phyloP scores from a whole-genome alignment of 176 grass and related monocot genomes.

The Lolium perenne region DNA sequence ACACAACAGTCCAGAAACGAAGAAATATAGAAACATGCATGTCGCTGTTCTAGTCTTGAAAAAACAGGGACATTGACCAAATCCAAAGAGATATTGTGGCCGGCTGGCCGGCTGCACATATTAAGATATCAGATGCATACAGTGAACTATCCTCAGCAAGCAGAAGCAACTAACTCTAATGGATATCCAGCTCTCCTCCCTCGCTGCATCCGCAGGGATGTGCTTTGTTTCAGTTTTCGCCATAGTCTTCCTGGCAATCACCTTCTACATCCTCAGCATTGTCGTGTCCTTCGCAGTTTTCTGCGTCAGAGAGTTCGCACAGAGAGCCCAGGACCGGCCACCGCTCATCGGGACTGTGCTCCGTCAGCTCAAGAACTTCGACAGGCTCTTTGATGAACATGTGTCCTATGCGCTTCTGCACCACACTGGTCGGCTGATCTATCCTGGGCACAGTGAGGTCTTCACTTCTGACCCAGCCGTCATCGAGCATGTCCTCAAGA shows the following conservation, averaged over 20 bases:
- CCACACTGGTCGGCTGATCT: constrained; percentile 50
- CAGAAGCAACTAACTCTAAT: constrained; percentile 6
- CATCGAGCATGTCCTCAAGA: constrained; percentile 60
- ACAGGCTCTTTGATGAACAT: constrained; percentile 52
- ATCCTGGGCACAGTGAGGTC: constrained; percentile 43
- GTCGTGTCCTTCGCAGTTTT: constrained; percentile 41
- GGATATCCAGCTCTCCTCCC: constrained; percentile 33
- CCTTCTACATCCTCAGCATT: constrained; percentile 42
- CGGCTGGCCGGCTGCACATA: not conserved
- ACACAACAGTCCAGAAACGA: not conserved
- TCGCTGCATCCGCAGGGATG: constrained; percentile 6
- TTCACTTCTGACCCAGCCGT: constrained; percentile 45
- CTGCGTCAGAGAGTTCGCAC: constrained; percentile 38
- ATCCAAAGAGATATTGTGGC: not conserved
- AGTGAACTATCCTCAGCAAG: not conserved
- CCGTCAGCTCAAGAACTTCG: constrained; percentile 46
- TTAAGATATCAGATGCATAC: not conserved
- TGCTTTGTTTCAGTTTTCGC: constrained; percentile 34
- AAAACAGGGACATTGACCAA: not conserved
- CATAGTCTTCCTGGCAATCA: constrained; percentile 27
- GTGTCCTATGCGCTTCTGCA: constrained; percentile 32
- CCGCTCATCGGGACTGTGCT: constrained; percentile 50
- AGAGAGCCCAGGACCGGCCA: constrained; percentile 31
- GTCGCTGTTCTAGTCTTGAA: not conserved
- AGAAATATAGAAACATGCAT: not conserved